Conservation (phyloP, 2,329 filamentous ascomycete species). For the Zasmidium citrigriseum region DNA sequence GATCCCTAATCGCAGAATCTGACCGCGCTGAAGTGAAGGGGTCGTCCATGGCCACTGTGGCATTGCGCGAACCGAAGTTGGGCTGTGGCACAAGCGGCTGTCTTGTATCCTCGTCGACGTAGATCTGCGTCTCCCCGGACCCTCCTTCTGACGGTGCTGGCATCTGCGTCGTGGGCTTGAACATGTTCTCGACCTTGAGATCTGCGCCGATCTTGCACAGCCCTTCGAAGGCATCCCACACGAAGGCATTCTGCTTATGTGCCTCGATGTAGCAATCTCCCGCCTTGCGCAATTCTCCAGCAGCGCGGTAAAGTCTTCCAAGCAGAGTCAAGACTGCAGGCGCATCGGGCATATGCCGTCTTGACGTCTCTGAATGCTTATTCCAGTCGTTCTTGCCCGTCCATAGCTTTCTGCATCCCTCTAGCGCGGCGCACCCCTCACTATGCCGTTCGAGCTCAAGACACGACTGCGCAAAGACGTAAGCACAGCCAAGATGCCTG, state of each 20-base stretch:
- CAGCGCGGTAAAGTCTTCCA: conserved; percentile 81
- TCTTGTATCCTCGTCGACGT: conserved; percentile 30
- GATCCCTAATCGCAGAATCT: conserved; percentile 27
- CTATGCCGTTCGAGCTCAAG: conserved; percentile 74
- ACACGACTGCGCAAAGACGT: conserved; percentile 88
- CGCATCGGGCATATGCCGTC: conserved; percentile 77
- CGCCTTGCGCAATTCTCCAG: conserved; percentile 79
- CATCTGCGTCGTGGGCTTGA: conserved; percentile 71
- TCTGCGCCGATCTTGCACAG: conserved; percentile 82
- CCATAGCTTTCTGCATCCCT: conserved; percentile 80
- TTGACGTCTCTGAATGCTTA: conserved; percentile 72
- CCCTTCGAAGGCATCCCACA: conserved; percentile 94
- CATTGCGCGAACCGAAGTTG: conserved; percentile 23
- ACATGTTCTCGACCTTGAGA: conserved; percentile 81
- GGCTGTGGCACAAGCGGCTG: conserved; percentile 27
- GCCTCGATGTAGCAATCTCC: conserved; percentile 85
- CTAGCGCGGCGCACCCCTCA: conserved; percentile 80
- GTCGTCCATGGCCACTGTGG: conserved; percentile 33
- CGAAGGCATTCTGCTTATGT: conserved; percentile 87
- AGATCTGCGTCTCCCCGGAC: conserved; percentile 26
- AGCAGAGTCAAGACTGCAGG: conserved; percentile 80
- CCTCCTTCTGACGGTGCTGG: conserved; percentile 38
- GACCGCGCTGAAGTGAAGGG: conserved; percentile 44
- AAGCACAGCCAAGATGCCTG: conserved; percentile 80
- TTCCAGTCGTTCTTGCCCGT: conserved; percentile 72